Base-by-base conservation (phyloP, 2,329 filamentous ascomycete species). In the Hortaea werneckii region DNA sequence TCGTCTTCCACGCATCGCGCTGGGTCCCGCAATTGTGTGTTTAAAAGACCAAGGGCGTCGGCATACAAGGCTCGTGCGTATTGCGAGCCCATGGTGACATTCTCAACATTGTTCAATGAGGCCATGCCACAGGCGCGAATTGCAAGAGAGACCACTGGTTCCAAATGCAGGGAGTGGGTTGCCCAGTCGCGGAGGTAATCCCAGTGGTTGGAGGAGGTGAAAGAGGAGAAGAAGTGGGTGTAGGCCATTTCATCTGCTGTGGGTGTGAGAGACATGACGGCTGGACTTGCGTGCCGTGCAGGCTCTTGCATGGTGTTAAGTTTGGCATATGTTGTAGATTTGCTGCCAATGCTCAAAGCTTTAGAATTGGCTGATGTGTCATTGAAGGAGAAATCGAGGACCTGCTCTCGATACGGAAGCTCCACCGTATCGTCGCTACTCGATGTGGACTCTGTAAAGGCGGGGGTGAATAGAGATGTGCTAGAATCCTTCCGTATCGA, bases 31-130 rank as follows among this genome's bases (percentile, higher is more conserved):
- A 67, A 46, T 11, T 58, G 58, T 8, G 46, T 42, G 46, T 66
- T 65, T 6, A 65, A 53, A 30, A 62, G 48, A n/a, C 57, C 49
- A 4, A 66, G 45, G 7, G 65, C 65, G 35, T 55, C 51, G 1
- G 46, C 50, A 39, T 63, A 63, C 40, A 60, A 44, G 11, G 47
- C 46, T 26, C 54, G 47, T 6, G 55, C 55, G 40, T 57, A 58
- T 11, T 54, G 51, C 9, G 50, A 50, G 26, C 59, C 59, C 40
- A 48, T 42, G 5, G 42, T 45, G 2, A 59, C 37, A 9, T 48
- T 37, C 30, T 55, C 43, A 5, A 61, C 52, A 42, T 63, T 63
- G 46, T 58, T 51, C 20, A 62, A 37, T 2, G 57, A 54, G 8
- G 59, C 58, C 49, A 60, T 59, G 7, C 59, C 60, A 47, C 60